Conservation (phyloP, 2,329 filamentous ascomycete species). For the Claviceps africana region DNA sequence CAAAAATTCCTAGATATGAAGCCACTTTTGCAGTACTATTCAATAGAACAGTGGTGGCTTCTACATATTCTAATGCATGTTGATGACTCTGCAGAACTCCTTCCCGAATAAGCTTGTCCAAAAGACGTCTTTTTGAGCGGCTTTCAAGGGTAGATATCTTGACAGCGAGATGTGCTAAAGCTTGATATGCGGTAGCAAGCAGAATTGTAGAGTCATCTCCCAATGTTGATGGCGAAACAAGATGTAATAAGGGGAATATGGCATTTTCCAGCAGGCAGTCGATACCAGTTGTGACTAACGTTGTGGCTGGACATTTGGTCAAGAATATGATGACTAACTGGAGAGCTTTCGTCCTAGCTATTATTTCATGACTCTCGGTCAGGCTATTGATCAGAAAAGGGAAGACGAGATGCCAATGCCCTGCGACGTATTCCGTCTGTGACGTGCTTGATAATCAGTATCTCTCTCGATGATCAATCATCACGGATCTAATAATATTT, state of each 20-base stretch:
- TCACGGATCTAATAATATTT: neutral
- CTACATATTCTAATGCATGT: conserved; percentile 44
- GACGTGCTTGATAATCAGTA: neutral
- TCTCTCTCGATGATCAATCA: neutral
- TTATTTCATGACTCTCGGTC: conserved; percentile 45
- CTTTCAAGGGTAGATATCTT: conserved; percentile 13
- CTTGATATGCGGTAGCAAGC: conserved; percentile 50
- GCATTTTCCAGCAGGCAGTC: conserved; percentile 54
- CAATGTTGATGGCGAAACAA: conserved; percentile 63
- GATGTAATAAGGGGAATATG: conserved; percentile 57
- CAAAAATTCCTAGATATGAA: conserved; percentile 42
- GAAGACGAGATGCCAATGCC: conserved; percentile 52
- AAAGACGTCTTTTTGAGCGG: conserved; percentile 20
- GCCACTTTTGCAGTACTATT: conserved; percentile 35
- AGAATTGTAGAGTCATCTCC: conserved; percentile 54
- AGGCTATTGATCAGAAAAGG: conserved; percentile 57
- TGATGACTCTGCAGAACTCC: conserved; percentile 41
- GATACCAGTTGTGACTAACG: conserved; percentile 50
- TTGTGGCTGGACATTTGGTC: conserved; percentile 31
- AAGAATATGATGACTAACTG: conserved; percentile 41
- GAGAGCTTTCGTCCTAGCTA: conserved; percentile 42
- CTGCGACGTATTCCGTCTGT: conserved; percentile 7
- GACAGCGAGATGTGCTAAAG: conserved; percentile 44
- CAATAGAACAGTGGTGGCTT: conserved; percentile 43
- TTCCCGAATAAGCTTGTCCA: conserved; percentile 42